Percentiles rank a stretch among this genome's conserved stretches.
Conservation (phyloP, 2,329 filamentous ascomycete species). For the Rutstroemia sp. region DNA sequence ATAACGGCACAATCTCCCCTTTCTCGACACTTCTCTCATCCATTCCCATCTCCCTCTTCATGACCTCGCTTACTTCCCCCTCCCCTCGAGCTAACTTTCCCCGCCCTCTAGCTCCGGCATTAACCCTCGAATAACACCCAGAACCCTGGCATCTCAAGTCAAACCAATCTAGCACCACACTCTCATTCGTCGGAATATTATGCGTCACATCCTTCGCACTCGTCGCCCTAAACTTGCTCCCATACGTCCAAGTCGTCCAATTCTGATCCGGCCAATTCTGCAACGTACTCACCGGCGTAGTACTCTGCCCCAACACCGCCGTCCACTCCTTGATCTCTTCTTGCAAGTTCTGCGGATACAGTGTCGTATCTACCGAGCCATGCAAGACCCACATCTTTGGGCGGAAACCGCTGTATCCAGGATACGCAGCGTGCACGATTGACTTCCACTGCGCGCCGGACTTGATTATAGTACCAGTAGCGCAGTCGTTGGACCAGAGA, state of each 20-base stretch:
- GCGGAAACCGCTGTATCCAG: conserved; percentile 28
- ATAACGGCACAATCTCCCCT: neutral
- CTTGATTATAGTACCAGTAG: conserved; percentile 22
- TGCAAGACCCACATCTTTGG: conserved; percentile 25
- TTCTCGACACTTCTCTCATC: neutral
- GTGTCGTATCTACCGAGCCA: conserved; percentile 32
- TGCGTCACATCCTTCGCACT: conserved; percentile 17
- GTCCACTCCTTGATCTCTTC: conserved; percentile 41
- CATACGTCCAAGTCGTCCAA: conserved; percentile 25
- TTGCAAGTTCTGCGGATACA: conserved; percentile 34
- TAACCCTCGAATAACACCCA: conserved; percentile 7
- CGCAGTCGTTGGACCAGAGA: conserved; percentile 46
- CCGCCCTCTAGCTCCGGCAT: neutral
- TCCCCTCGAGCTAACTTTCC: no score
- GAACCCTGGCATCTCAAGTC: conserved; percentile 13
- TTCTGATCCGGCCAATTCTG: conserved; percentile 21
- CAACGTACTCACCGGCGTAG: conserved; percentile 16
- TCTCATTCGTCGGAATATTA: conserved; percentile 20
- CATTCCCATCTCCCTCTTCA: neutral
- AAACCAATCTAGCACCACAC: conserved; percentile 20
- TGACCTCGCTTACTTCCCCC: no score
- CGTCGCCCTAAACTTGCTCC: conserved; percentile 16
- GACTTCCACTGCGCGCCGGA: conserved; percentile 41
- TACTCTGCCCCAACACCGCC: conserved; percentile 32
- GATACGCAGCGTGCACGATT: conserved; percentile 28